Percentiles rank a stretch among this genome's conserved stretches.
phyloP scores from a whole-genome alignment of 116 monocot species.

The Posidonia oceanica region DNA sequence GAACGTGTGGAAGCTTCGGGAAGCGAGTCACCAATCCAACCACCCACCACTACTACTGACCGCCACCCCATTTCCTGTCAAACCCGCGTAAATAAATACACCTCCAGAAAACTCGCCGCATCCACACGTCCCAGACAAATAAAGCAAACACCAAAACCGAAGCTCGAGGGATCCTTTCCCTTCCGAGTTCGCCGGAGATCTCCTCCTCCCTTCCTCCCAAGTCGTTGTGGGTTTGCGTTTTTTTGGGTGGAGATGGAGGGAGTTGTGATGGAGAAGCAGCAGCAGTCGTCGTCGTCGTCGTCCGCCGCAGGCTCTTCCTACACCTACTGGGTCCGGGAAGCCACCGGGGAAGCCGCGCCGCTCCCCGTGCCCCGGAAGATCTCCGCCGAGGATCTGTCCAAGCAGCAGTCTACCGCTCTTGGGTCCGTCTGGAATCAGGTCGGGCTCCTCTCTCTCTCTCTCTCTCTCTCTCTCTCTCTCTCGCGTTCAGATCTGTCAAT shows the following conservation, averaged over 20 bases:
- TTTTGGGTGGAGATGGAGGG: not conserved
- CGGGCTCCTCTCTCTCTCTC: no score
- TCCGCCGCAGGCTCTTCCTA: conserved; percentile 33
- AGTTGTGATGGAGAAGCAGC: conserved; percentile 24
- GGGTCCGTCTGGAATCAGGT: conserved; percentile 99
- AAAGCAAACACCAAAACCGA: no score
- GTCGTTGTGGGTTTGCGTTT: not conserved
- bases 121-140: no score
- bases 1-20: no score
- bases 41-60: no score
- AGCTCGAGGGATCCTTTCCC: no score
- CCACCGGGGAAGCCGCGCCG: conserved; percentile 65
- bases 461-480: not conserved
- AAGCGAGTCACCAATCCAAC: no score
- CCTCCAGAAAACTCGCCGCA: no score
- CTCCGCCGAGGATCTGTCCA: conserved; percentile 48
- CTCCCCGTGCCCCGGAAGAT: conserved; percentile 75
- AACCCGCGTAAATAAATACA: no score
- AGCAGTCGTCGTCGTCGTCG: conserved; percentile 1
- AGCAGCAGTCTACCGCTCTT: conserved; percentile 26
- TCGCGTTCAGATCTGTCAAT: not conserved
- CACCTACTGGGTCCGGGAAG: conserved; percentile 87
- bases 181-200: no score
- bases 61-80: no score
- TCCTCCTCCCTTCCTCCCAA: no score